Conservation (phyloP, 2,329 filamentous ascomycete species). For the Raffaelea ambrosiae region DNA sequence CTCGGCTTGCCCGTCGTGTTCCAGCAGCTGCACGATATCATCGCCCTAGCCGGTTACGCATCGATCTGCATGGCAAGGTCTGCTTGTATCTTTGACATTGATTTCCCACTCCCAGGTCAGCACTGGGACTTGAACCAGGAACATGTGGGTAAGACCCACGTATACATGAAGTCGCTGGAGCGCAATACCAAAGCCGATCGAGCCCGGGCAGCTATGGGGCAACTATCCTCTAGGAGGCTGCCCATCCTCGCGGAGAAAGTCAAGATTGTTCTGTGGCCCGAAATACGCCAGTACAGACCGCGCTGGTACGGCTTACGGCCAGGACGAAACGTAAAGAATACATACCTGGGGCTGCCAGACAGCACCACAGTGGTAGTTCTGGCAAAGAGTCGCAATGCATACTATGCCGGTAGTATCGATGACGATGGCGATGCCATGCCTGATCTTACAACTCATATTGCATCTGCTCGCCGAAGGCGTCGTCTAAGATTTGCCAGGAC, state of each 20-base stretch:
- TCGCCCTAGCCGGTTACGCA: slow-evolving; percentile 22
- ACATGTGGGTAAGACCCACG: not conserved
- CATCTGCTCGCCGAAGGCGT: too few relatives aligned
- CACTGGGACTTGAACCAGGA: slow-evolving; percentile 16
- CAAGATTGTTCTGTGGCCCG: slow-evolving; percentile 22
- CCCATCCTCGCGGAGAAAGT: slow-evolving; percentile 17
- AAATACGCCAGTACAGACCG: slow-evolving; percentile 18
- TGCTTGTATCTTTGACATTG: slow-evolving; percentile 20
- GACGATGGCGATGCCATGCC: slow-evolving; percentile 9
- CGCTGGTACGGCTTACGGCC: slow-evolving; percentile 4
- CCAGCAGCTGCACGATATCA: slow-evolving; percentile 23
- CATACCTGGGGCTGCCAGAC: not conserved
- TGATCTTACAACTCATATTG: slow-evolving; percentile 12
- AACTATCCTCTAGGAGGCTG: too few relatives aligned
- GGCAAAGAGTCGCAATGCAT: slow-evolving; percentile 18
- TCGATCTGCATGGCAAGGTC: slow-evolving; percentile 21
- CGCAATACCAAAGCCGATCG: not conserved
- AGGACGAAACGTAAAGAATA: not conserved
- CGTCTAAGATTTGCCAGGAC: too few relatives aligned
- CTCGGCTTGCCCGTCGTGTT: slow-evolving; percentile 16
- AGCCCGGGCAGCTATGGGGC: not conserved
- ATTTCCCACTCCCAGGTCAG: slow-evolving; percentile 19
- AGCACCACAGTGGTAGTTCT: slow-evolving; percentile 16
- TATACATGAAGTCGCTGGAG: slow-evolving; percentile 6
- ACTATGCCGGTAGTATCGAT: slow-evolving; percentile 19